A percentile compares a stretch with the other conserved stretches of the same genome.
phyloP scores from a whole-genome alignment of 2,329 filamentous ascomycete species.

The Monilinia polystroma region DNA sequence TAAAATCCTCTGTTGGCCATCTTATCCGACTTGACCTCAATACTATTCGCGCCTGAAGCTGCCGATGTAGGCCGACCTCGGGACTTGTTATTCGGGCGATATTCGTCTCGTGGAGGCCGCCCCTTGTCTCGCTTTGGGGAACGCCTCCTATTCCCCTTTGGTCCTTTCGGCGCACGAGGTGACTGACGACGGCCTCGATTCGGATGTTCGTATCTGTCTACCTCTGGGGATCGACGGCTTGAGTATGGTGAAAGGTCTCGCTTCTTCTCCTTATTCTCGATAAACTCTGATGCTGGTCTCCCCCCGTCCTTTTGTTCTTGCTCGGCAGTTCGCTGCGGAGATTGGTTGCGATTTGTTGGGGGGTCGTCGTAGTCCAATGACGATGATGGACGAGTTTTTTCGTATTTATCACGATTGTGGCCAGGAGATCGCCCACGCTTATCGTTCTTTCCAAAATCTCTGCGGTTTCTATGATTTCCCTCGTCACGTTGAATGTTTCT shows the following conservation, averaged over 20 bases:
- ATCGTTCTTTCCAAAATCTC: slow-evolving; percentile 34
- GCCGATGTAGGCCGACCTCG: slow-evolving; percentile 35
- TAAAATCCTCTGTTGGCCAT: slow-evolving; percentile 42
- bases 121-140: slow-evolving; percentile 34
- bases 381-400: slow-evolving; percentile 27
- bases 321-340: slow-evolving; percentile 25
- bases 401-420: slow-evolving; percentile 32
- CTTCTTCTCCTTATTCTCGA: slow-evolving; percentile 31
- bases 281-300: slow-evolving; percentile 30
- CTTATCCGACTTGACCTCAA: slow-evolving; percentile 41
- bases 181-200: slow-evolving; percentile 36
- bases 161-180: slow-evolving; percentile 34
- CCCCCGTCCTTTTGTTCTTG: slow-evolving; percentile 29
- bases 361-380: slow-evolving; percentile 26
- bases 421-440: slow-evolving; percentile 37
- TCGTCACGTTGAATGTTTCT: slow-evolving; percentile 29
- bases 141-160: slow-evolving; percentile 30
- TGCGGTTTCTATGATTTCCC: slow-evolving; percentile 32
- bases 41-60: slow-evolving; percentile 41
- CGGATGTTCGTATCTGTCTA: slow-evolving; percentile 37
- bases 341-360: slow-evolving; percentile 27
- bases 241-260: slow-evolving; percentile 30
- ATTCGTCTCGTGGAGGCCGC: slow-evolving; percentile 36
- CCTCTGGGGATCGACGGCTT: slow-evolving; percentile 33
- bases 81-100: slow-evolving; percentile 32